Evolutionary conservation across 331 rosid genomes (phyloP).

Genomic region (Spiraea crenata): DNA sequence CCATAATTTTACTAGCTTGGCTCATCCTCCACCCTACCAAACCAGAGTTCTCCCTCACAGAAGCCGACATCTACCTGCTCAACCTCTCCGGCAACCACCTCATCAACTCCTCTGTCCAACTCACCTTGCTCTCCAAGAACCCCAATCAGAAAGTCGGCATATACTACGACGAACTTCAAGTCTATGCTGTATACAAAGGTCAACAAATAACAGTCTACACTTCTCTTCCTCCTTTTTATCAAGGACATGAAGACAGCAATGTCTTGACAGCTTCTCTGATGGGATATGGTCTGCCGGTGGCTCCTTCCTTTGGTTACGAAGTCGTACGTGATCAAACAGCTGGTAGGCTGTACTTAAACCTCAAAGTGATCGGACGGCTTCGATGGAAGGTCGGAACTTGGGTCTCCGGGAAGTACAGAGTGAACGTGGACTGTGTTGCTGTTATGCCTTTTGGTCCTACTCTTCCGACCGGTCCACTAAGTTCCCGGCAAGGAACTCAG

Average conservation of each 20-base stretch:
- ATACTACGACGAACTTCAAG: conserved; percentile 70
- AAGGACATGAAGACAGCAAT: conserved; percentile 58
- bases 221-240: conserved; percentile 78
- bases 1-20: conserved; percentile 51
- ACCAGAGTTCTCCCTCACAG: conserved; percentile 71
- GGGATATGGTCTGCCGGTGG: conserved; percentile 60
- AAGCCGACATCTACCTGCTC: conserved; percentile 70
- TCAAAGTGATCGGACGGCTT: conserved; percentile 65
- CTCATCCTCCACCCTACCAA: conserved; percentile 68
- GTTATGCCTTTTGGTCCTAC: conserved; percentile 59
- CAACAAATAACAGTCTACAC: conserved; percentile 70
- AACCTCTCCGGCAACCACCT: conserved; percentile 56
- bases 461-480: conserved; percentile 46
- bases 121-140: conserved; percentile 69
- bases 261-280: conserved; percentile 63
- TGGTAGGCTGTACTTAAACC: conserved; percentile 55
- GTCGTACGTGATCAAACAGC: conserved; percentile 61
- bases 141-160: conserved; percentile 80
- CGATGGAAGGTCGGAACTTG: conserved; percentile 93
- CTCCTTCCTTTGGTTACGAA: conserved; percentile 78
- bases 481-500: conserved; percentile 51
- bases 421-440: conserved; percentile 70
- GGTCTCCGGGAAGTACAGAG: conserved; percentile 82
- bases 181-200: conserved; percentile 66
- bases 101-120: conserved; percentile 78